Evolutionary conservation across 2,329 filamentous ascomycete species (phyloP).

Genomic region (Colletotrichum melonis): DNA sequence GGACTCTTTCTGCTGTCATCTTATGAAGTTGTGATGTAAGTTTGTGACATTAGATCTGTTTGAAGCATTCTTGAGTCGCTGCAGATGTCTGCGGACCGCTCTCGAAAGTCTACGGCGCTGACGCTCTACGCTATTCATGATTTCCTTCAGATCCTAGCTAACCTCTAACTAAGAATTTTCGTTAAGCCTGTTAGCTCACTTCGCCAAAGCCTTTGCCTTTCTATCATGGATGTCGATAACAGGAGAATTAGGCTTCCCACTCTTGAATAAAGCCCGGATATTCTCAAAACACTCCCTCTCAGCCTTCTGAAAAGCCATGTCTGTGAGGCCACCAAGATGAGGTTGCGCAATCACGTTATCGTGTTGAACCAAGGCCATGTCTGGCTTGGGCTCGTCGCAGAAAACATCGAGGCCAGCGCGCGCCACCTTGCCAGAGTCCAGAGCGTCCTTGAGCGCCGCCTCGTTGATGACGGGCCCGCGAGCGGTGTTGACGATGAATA

Average conservation of each 20-base stretch:
- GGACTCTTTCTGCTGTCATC: background rate
- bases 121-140: background rate
- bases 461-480: background rate
- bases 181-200: background rate
- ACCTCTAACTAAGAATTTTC: too few species aligned
- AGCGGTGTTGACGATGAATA: conserved; percentile 39
- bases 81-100: background rate
- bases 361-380: conserved; percentile 44
- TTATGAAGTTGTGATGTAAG: background rate
- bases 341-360: conserved; percentile 57
- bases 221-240: background rate
- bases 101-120: background rate
- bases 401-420: background rate
- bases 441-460: background rate
- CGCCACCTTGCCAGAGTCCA: background rate
- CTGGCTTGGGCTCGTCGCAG: background rate
- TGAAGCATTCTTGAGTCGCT: background rate
- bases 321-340: conserved; percentile 56
- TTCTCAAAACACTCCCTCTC: conserved; percentile 60
- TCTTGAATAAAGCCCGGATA: conserved; percentile 51
- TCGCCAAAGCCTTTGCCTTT: background rate
- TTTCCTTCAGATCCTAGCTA: background rate
- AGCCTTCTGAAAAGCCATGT: conserved; percentile 54
- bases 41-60: background rate
- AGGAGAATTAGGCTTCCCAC: conserved; percentile 50